These are phyloP conservation scores for Aspergillus felis DNA, from an alignment of 2,329 filamentous ascomycete species.

Conservation along the genomic window DNA sequence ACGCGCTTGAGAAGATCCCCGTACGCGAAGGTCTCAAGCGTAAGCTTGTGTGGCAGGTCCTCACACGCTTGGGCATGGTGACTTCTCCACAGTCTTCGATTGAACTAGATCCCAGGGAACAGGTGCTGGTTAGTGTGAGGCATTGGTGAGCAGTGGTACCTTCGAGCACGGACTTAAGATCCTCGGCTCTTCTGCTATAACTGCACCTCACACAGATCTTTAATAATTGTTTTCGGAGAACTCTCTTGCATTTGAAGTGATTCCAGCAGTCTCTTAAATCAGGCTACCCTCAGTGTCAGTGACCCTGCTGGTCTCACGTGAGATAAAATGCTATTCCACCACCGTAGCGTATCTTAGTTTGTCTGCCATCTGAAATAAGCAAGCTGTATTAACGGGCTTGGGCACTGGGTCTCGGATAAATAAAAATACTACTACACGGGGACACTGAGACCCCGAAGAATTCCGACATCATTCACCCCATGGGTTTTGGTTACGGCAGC, in stretches of 20 bases:
- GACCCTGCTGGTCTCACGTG: neutral
- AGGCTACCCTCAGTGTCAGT: too few relatives aligned
- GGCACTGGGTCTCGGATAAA: neutral
- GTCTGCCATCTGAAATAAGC: neutral
- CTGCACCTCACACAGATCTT: too few relatives aligned
- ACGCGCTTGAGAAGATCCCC: slow-evolving; percentile 80
- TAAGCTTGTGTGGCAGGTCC: slow-evolving; percentile 56
- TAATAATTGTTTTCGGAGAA: too few relatives aligned
- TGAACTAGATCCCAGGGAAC: slow-evolving; percentile 32
- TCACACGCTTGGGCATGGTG: slow-evolving; percentile 63
- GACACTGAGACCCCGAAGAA: slow-evolving; percentile 11
- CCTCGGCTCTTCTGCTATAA: too few relatives aligned
- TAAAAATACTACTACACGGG: neutral
- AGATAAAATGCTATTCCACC: neutral
- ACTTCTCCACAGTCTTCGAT: slow-evolving; percentile 41
- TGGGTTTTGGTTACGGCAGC: neutral
- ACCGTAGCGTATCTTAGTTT: neutral
- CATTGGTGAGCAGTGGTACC: slow-evolving; percentile 56
- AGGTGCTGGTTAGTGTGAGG: slow-evolving; percentile 57
- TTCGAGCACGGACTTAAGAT: neutral
- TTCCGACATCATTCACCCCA: slow-evolving; percentile 9
- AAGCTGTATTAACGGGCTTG: neutral
- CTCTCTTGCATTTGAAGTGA: neutral
- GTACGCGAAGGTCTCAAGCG: slow-evolving; percentile 82
- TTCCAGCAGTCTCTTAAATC: neutral